phyloP scores from a whole-genome alignment of 2,329 filamentous ascomycete species.

The Cercospora beticola region DNA sequence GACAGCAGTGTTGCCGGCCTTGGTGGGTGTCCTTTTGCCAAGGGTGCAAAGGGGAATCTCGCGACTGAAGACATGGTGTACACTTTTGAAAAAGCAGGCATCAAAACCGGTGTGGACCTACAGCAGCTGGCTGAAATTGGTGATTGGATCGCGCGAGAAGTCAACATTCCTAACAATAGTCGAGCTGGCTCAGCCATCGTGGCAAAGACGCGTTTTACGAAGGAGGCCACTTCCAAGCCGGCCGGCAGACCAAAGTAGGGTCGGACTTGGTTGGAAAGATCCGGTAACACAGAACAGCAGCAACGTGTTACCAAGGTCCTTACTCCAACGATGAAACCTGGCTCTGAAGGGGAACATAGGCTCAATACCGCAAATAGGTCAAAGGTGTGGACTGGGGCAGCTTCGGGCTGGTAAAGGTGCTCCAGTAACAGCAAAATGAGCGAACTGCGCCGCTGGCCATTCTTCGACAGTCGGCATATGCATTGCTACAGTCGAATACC shows the following conservation, averaged over 20 bases:
- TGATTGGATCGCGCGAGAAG: slow-evolving; percentile 30
- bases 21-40: slow-evolving; percentile 35
- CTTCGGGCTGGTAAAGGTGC: slow-evolving; percentile 1
- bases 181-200: slow-evolving; percentile 29
- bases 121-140: slow-evolving; percentile 26
- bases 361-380: slow-evolving; percentile 22
- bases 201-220: slow-evolving; percentile 9
- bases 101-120: slow-evolving; percentile 32
- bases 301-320: slow-evolving; percentile 21
- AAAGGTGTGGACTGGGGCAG: slow-evolving; percentile 21
- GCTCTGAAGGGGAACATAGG: slow-evolving; percentile 22
- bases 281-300: slow-evolving; percentile 19
- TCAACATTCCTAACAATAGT: slow-evolving; percentile 28
- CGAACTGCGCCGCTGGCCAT: not conserved
- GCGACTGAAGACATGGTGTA: slow-evolving; percentile 36
- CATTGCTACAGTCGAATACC: not conserved
- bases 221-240: not conserved
- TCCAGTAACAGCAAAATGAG: not conserved
- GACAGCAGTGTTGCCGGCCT: slow-evolving; percentile 35
- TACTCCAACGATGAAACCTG: slow-evolving; percentile 24
- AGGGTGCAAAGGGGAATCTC: slow-evolving; percentile 34
- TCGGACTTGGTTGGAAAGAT: slow-evolving; percentile 21
- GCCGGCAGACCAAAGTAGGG: not conserved
- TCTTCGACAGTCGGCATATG: not conserved
- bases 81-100: slow-evolving; percentile 28